Evolutionary conservation across 2,329 filamentous ascomycete species (phyloP), one percentile per base, ranked within the genome.

Genomic region (Aureobasidium sp.): DNA sequence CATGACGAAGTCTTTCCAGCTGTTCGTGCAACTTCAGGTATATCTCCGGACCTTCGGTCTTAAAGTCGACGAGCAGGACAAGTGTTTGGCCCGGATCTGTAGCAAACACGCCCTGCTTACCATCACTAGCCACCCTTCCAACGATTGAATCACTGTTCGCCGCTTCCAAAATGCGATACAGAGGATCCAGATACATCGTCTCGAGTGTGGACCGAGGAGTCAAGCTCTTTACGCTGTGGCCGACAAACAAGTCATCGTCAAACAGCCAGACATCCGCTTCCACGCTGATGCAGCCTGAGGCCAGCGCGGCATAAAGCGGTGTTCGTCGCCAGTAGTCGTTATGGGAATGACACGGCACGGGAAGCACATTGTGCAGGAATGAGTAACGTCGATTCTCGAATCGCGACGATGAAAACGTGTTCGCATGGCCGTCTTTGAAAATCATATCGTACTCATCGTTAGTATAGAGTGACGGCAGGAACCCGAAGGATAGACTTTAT

Each of bases 321-420:
- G 82, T 74, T 2, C 73, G 74, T 9, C 81, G 79, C 81, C 80
- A 84, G 70, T 84, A 84, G 69, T 84, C 82, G 67, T 84, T 84
- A 67, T 84, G 82, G 3, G 81, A 83, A 66, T 84, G 67, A 42
- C 39, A 42, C n/a, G 39, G 39, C 82, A 85, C 3, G 90, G 77
- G 42, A 17, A 47, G 25, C 27, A 48, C 42, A 20, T 45, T 59
- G 12, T 25, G 56, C 49, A 53, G 20, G 9, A 34, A 53, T 7
- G 31, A 31, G 12, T 53, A 42, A 22, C 22, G 39, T 22, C 39
- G 39, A 22, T 42, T 42, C n/a, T 42, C 39, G 39, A 42, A 42
- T 17, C 39, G n/a, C n/a, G 39, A 42, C 15, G 39, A 8, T 42
- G 39, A 42, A n/a, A 42, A 42, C 2, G 39, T 11, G n/a, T 11